phyloP scores from a whole-genome alignment of 352 stramenopile genomes.

The Phytophthora pinifolia region DNA sequence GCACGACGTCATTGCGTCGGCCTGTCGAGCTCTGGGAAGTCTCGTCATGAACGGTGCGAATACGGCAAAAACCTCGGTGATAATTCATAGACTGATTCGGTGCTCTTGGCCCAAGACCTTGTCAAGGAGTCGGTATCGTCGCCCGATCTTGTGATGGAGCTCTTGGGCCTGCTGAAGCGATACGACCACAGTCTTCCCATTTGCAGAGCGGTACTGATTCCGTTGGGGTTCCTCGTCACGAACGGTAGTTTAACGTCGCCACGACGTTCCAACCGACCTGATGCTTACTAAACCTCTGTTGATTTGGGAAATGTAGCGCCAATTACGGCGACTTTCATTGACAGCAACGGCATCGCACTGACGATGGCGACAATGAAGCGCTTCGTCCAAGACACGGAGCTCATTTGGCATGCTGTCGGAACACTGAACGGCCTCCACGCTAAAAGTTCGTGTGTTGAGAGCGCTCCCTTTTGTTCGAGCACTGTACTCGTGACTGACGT shows the following conservation, averaged over 20 bases:
- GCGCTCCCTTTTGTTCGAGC: too few species aligned
- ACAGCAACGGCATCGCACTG: slow-evolving; percentile 60
- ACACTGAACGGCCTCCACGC: slow-evolving; percentile 67
- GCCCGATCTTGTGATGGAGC: slow-evolving; percentile 47
- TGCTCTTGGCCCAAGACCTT: slow-evolving; percentile 42
- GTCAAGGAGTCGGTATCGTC: slow-evolving; percentile 70
- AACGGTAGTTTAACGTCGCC: slow-evolving; percentile 35
- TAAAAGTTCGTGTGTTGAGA: slow-evolving; percentile 37
- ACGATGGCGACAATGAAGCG: slow-evolving; percentile 50
- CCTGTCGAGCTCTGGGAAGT: slow-evolving; percentile 64
- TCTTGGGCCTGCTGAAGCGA: slow-evolving; percentile 56
- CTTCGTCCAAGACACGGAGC: slow-evolving; percentile 59
- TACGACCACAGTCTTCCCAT: slow-evolving; percentile 55
- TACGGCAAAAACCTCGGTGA: not conserved
- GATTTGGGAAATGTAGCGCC: slow-evolving; percentile 23
- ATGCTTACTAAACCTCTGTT: not conserved
- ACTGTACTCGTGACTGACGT: not conserved
- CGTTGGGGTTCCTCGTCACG: slow-evolving; percentile 68
- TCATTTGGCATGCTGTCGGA: slow-evolving; percentile 73
- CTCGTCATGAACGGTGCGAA: slow-evolving; percentile 73
- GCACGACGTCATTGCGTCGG: slow-evolving; percentile 57
- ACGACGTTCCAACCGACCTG: not conserved
- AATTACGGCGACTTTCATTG: slow-evolving; percentile 63
- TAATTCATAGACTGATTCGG: slow-evolving; percentile 1
- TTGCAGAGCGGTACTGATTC: slow-evolving; percentile 48